Evolutionary conservation across 2,329 filamentous ascomycete species (phyloP).

Genomic region (Monosporascus cannonballus): DNA sequence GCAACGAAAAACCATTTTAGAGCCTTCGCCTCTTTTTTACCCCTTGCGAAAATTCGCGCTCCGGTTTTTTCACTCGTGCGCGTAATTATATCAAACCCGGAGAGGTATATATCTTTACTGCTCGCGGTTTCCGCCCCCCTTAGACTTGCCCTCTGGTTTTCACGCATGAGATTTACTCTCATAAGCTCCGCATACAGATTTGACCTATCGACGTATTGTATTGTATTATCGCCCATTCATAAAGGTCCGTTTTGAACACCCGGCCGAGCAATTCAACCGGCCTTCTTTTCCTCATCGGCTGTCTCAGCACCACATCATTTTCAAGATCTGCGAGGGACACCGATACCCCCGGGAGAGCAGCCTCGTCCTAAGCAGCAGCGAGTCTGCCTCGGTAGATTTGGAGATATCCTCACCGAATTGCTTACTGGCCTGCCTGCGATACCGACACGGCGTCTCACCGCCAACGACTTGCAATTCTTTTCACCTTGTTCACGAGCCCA

Average conservation of each 20-base stretch:
- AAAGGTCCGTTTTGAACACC: slow-evolving; percentile 15
- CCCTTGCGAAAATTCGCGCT: slow-evolving; percentile 2
- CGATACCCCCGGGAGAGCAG: not conserved
- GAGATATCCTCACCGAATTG: not conserved
- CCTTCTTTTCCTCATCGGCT: slow-evolving; percentile 9
- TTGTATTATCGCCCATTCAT: slow-evolving; percentile 11
- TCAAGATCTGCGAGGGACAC: not conserved
- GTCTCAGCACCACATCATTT: not conserved
- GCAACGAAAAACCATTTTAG: slow-evolving; percentile 18
- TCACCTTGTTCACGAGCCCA: slow-evolving; percentile 5
- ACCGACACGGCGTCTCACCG: not conserved
- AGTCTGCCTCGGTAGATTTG: not conserved
- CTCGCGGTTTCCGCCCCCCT: not conserved
- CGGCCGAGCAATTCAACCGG: slow-evolving; percentile 18
- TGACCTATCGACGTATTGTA: slow-evolving; percentile 7
- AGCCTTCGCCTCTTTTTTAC: slow-evolving; percentile 14
- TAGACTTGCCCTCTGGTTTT: not conserved
- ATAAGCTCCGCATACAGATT: slow-evolving; percentile 1
- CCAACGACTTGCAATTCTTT: not conserved
- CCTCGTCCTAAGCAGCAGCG: not conserved
- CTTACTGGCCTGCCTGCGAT: not conserved
- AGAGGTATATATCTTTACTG: slow-evolving; percentile 14
- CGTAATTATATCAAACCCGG: not conserved
- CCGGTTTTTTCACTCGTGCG: not conserved
- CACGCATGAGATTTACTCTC: not conserved